These are phyloP conservation scores for Vigna reflexopilosa DNA, from an alignment of 306 rosid genomes.

Conservation along the genomic window DNA sequence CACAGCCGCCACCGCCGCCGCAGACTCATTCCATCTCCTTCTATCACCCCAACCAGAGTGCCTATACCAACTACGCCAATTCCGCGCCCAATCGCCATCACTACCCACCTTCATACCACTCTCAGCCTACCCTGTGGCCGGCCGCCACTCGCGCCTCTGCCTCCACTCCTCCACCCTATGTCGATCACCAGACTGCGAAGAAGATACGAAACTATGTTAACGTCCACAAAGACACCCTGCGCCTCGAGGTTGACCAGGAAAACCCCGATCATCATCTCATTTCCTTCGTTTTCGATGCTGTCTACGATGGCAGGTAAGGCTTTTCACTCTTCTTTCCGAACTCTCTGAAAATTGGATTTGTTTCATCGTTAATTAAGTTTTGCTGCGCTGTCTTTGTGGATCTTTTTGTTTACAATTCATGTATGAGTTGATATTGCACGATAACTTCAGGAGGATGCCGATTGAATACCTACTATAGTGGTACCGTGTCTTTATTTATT, in stretches of 20 bases:
- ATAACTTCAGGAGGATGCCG: neutral
- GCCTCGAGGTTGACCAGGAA: constrained; percentile 61
- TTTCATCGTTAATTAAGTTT: neutral
- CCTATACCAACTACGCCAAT: constrained; percentile 43
- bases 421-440: neutral
- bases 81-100: constrained; percentile 43
- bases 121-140: constrained; percentile 62
- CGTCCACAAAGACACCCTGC: constrained; percentile 75
- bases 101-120: constrained; percentile 62
- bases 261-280: constrained; percentile 74
- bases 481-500: neutral
- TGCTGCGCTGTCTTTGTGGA: too few species aligned
- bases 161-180: constrained; percentile 65
- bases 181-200: constrained; percentile 82
- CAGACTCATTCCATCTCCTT: constrained; percentile 53
- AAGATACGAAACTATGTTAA: constrained; percentile 82
- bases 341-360: neutral
- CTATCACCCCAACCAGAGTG: constrained; percentile 53
- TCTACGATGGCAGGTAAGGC: constrained; percentile 78
- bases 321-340: neutral
- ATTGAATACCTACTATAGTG: neutral
- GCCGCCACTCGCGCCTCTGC: constrained; percentile 46
- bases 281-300: constrained; percentile 84
- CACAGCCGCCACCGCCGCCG: constrained; percentile 40
- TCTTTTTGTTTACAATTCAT: neutral